Base-by-base conservation (phyloP, 202 grass and related monocot species). In the Panicum virgatum region DNA sequence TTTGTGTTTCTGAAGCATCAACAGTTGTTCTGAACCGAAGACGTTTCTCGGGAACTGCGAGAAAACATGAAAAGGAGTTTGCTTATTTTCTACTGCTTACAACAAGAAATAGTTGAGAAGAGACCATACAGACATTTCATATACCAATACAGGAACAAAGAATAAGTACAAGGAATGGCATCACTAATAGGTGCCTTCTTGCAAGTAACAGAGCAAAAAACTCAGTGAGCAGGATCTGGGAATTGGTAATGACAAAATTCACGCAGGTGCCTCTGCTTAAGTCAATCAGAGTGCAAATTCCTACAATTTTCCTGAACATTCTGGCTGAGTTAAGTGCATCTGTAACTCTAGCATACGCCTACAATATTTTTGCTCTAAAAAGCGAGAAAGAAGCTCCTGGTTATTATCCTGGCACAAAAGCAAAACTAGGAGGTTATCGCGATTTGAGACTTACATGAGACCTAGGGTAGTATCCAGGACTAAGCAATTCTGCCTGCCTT, bases 1-100 rank as follows among this genome's bases (percentile, higher is more conserved):
- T 62, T 81, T 98, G 92, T 16, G 70, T 84, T 76, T 95, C 88
- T 79, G 96, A 91, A 37, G 92, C 90, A 90, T 98, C 92, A 69
- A 91, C 87, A 27, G 73, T 93, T 77, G 88, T 95, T 91, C 83
- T 91, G 85, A 98, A 98, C 59, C 92, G 92, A 68, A 98, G 86
- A 13, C 87, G 75, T 79, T 93, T 98, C 66, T 83, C 86, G 9
- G 88, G 78, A 53, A 34, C 96, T 95, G 85, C 46, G 61, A 72
- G 65, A 80, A 72, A 16, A 66, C 4, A 83, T 32, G 22, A 26
- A 51, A 87, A 69, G 2, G 26, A 9, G 7, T 80, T 12, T 6
- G 6, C 1, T 78, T 62, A 23, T 47, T 62, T 34, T 3, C 25
- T 36, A n/a, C n/a, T n/a, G n/a, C 29, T 22, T 36, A 64, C 6